Evolutionary conservation across 192 early-diverging fungal species (phyloP).

Genomic region (Coemansia sp.): DNA sequence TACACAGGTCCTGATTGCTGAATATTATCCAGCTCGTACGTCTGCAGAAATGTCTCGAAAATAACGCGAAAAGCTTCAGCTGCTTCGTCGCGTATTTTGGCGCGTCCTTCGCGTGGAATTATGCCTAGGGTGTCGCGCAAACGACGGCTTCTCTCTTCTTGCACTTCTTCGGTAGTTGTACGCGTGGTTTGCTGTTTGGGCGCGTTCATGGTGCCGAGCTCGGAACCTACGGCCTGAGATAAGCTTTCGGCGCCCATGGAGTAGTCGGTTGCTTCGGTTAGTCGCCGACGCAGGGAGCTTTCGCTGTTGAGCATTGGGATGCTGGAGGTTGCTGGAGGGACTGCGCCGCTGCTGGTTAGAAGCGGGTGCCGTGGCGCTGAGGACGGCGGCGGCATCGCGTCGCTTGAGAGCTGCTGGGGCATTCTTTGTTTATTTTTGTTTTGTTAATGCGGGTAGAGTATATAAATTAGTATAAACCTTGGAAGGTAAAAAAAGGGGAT

Average conservation of each 20-base stretch:
- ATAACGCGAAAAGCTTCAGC: slow-evolving; percentile 65
- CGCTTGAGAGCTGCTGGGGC: not conserved
- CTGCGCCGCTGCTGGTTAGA: slow-evolving; percentile 35
- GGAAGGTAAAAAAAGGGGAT: not conserved
- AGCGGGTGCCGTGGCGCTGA: slow-evolving; percentile 10
- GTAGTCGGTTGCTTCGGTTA: slow-evolving; percentile 23
- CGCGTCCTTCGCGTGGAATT: slow-evolving; percentile 31
- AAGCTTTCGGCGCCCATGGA: not conserved
- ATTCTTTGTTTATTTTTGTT: not conserved
- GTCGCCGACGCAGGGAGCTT: slow-evolving; percentile 42
- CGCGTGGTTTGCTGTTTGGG: slow-evolving; percentile 2
- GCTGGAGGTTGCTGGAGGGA: slow-evolving; percentile 33
- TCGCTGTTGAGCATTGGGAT: slow-evolving; percentile 43
- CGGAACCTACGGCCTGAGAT: slow-evolving; percentile 26
- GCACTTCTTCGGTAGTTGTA: slow-evolving; percentile 51
- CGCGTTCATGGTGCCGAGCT: slow-evolving; percentile 36
- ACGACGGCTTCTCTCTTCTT: slow-evolving; percentile 39
- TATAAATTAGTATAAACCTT: not conserved
- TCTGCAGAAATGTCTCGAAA: slow-evolving; percentile 72
- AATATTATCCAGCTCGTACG: slow-evolving; percentile 32
- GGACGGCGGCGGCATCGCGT: slow-evolving; percentile 4
- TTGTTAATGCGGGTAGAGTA: not conserved
- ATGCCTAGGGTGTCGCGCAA: slow-evolving; percentile 45
- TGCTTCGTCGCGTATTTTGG: slow-evolving; percentile 62
- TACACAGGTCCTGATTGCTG: slow-evolving; percentile 55